These are phyloP conservation scores for Corchorus capsularis DNA, from an alignment of 345 rosid genomes.

Conservation along the genomic window DNA sequence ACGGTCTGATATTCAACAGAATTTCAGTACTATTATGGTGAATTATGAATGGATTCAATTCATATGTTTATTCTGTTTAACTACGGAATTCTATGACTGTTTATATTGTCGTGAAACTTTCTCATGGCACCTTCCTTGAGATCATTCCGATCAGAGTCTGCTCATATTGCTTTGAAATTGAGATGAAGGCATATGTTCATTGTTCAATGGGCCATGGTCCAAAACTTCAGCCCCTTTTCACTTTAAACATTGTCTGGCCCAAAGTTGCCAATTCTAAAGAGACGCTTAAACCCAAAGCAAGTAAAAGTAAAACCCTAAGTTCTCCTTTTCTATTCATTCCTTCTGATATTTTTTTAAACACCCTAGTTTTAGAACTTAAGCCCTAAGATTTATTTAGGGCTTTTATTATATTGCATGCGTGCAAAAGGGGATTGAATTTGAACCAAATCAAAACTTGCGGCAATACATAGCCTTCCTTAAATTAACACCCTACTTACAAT, in stretches of 20 bases:
- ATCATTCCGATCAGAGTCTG: too few relatives aligned
- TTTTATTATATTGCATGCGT: constrained; percentile 11
- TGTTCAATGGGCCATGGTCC: neutral
- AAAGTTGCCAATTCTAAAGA: neutral
- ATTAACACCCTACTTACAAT: neutral
- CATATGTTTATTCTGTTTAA: neutral
- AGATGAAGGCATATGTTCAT: neutral
- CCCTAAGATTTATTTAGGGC: neutral
- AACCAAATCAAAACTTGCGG: neutral
- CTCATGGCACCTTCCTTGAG: neutral
- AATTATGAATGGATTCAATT: neutral
- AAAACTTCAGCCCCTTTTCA: neutral
- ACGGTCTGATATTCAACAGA: too few relatives aligned
- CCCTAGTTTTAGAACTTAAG: neutral
- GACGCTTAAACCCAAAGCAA: neutral
- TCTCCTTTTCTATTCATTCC: too few relatives aligned
- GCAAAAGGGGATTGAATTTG: neutral
- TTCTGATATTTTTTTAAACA: neutral
- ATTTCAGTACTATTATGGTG: neutral
- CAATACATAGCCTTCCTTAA: neutral
- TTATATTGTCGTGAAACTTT: neutral
- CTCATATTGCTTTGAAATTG: too few relatives aligned
- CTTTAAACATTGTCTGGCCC: neutral
- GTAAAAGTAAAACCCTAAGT: too few relatives aligned
- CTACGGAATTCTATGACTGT: neutral